Conservation (phyloP, 139 green algal genomes). For the Asterochloris erici region DNA sequence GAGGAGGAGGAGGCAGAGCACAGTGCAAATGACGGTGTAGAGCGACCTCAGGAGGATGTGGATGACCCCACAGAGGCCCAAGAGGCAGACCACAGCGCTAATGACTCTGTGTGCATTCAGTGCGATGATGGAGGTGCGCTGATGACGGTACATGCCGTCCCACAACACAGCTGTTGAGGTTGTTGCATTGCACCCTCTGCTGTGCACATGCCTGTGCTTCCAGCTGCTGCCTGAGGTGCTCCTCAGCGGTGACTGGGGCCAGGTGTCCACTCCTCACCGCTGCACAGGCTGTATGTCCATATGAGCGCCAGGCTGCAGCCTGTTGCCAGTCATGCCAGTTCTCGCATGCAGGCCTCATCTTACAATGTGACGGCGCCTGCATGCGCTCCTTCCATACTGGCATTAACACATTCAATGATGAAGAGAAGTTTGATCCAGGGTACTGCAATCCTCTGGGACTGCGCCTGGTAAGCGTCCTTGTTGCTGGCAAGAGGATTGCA, state of each 20-base stretch:
- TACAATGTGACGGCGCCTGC: conserved; percentile 12
- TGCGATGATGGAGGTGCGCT: conserved; percentile 19
- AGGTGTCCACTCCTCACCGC: too few species aligned
- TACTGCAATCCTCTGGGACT: too few species aligned
- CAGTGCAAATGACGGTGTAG: conserved; percentile 14
- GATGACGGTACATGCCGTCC: not conserved
- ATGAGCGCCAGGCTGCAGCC: not conserved
- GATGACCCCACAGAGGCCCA: too few species aligned
- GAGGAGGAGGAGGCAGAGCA: conserved; percentile 5
- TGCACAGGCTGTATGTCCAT: not conserved
- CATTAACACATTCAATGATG: too few species aligned
- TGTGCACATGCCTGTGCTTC: too few species aligned
- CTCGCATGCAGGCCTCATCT: not conserved
- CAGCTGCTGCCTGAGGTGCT: too few species aligned
- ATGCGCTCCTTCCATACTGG: conserved; percentile 8
- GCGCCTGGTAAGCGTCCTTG: too few species aligned
- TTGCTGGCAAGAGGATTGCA: too few species aligned
- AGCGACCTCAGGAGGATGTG: too few species aligned
- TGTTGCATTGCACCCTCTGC: not conserved
- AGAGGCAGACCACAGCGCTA: conserved; percentile 5
- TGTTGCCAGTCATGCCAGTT: not conserved
- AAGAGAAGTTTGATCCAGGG: too few species aligned
- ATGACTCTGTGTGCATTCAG: conserved; percentile 10
- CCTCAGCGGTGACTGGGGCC: too few species aligned
- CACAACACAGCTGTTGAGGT: too few species aligned